Evolutionary conservation across 2,329 filamentous ascomycete genomes (phyloP), one percentile per base, ranked within the genome.

Genomic region (Metarhizium humberi): DNA sequence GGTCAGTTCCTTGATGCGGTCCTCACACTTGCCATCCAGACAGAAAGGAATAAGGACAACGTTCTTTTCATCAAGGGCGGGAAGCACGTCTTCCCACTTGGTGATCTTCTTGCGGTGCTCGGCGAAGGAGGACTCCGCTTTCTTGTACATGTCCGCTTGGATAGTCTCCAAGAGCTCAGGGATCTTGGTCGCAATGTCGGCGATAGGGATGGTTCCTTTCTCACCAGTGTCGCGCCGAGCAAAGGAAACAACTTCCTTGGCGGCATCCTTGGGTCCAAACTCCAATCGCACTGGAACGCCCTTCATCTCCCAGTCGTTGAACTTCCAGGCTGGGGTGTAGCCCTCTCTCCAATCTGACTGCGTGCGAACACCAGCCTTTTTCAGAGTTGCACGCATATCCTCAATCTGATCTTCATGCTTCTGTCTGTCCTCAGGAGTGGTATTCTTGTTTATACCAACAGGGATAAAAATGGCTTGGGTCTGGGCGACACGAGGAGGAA

Each of bases 231-330:
- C 94, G 65, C 95, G 89, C 66, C 94, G 89, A 25, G 92, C 89
- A 59, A 82, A 89, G 60, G 87, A 90, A 62, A 97, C 87, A 46
- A 92, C 88, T 56, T 87, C 82, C 69, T 92, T 90, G 60, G 88
- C 90, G 13, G 87, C 86, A 68, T 97, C 94, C 74, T 95, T 95
- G 65, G 94, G 92, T 6, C 95, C 95, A 67, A 96, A 96, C 72
- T 99, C 94, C 57, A 99, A 80, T 57, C 94, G 88, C 42, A 99
- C 82, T 50, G 95, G 94, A 46, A 97, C 88, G 69, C 95, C 94
- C 75, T 92, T 95, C 64, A 97, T 80, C 72, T 99, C 95, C 90
- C 91, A 96, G 74, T 99, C 92, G 74, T 95, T 95, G 79, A 99
- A 99, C 74, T 99, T 99, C 86, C 88, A 97, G 61, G 90, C 91